phyloP scores from a whole-genome alignment of 192 early-diverging fungal species.

The Funneliformis geosporum region DNA sequence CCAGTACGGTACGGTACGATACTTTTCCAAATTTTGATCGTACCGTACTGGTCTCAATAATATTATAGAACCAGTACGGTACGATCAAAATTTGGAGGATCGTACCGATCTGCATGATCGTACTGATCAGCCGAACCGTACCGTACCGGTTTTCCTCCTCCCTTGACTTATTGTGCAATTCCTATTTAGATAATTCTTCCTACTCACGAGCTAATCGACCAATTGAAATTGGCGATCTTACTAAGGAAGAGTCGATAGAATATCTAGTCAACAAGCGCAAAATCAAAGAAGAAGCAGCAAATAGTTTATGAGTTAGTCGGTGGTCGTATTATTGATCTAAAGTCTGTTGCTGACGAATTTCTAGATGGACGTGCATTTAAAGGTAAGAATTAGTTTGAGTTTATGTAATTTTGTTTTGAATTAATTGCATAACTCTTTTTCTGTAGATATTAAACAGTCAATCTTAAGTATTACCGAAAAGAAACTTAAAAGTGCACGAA shows the following conservation, averaged over 20 bases:
- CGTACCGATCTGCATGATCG: too few relatives aligned
- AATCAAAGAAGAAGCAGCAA: background rate
- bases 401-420: background rate
- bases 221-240: conserved; percentile 29
- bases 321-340: conserved; percentile 6
- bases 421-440: background rate
- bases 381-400: conserved; percentile 9
- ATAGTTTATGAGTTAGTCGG: conserved; percentile 20
- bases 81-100: too few relatives aligned
- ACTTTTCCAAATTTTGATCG: too few relatives aligned
- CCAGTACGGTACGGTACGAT: too few relatives aligned
- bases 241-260: conserved; percentile 17
- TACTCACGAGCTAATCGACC: conserved; percentile 22
- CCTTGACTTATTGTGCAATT: too few relatives aligned
- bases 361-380: background rate
- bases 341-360: conserved; percentile 4
- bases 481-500: background rate
- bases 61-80: too few relatives aligned
- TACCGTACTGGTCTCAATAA: too few relatives aligned
- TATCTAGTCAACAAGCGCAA: conserved; percentile 27
- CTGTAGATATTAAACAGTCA: conserved; percentile 7
- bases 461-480: background rate
- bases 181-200: background rate
- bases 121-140: too few relatives aligned
- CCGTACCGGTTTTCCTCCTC: too few relatives aligned